A percentile compares a stretch with the other conserved stretches of the same genome.
These are phyloP conservation scores for Gymnopilus dilepis DNA, from an alignment of 768 basidiomycete species.

Conservation along the genomic window DNA sequence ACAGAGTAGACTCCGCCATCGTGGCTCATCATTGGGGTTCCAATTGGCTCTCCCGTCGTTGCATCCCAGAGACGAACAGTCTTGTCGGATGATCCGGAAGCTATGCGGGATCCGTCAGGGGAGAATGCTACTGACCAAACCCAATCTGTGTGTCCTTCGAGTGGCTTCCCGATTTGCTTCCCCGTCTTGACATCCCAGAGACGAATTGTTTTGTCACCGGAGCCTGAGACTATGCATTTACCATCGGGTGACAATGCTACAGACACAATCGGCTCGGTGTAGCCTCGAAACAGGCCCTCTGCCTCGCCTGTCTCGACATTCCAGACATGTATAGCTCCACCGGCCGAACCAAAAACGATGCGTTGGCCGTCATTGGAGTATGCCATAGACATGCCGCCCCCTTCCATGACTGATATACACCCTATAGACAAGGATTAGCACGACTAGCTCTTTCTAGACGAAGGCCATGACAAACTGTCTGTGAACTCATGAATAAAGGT, in stretches of 20 bases:
- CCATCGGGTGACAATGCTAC: too few species aligned
- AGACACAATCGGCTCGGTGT: constrained; percentile 11
- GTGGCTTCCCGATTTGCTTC: too few species aligned
- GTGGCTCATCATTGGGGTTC: neutral
- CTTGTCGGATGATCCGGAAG: constrained; percentile 9
- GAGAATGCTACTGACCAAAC: constrained; percentile 2
- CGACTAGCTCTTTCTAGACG: too few species aligned
- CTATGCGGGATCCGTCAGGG: constrained; percentile 1
- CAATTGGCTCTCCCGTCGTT: neutral
- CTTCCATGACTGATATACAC: too few species aligned
- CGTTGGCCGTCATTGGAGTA: constrained; percentile 15
- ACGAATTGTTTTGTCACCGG: too few species aligned
- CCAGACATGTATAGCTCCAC: constrained; percentile 17
- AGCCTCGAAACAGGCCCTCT: neutral
- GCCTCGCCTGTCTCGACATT: constrained; percentile 11
- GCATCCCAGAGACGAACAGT: constrained; percentile 18
- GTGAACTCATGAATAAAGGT: too few species aligned
- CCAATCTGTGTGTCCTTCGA: too few species aligned
- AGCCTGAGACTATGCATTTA: too few species aligned
- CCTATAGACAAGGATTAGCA: too few species aligned
- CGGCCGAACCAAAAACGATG: constrained; percentile 8
- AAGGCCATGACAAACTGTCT: too few species aligned
- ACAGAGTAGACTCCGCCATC: neutral
- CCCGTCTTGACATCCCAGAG: too few species aligned
- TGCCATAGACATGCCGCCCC: constrained; percentile 13